phyloP scores from a whole-genome alignment of 176 grass and related monocot species.

The Eleusine indica region DNA sequence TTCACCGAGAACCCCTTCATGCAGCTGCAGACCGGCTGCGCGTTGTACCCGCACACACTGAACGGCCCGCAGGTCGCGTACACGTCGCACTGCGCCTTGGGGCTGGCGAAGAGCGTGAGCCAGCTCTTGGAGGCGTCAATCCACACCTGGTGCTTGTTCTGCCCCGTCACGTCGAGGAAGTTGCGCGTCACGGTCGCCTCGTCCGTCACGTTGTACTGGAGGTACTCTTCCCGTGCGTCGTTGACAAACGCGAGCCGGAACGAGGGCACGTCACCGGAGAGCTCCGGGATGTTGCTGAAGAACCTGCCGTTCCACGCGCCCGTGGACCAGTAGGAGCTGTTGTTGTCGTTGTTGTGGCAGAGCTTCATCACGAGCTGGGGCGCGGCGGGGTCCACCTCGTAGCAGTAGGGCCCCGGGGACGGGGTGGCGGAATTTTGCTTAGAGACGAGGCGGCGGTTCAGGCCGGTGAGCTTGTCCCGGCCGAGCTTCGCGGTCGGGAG shows the following conservation, averaged over 20 bases:
- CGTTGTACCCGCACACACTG: slow-evolving; percentile 10
- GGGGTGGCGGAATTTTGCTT: slow-evolving; percentile 20
- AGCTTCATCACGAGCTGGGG: slow-evolving; percentile 43
- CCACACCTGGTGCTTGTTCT: slow-evolving; percentile 46
- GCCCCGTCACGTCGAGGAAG: slow-evolving; percentile 32
- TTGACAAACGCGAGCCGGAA: slow-evolving; percentile 38
- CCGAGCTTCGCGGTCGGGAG: slow-evolving; percentile 53
- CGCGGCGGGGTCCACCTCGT: slow-evolving; percentile 24
- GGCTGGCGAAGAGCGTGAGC: slow-evolving; percentile 33
- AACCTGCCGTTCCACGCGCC: slow-evolving; percentile 33
- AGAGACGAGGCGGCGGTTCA: slow-evolving; percentile 30
- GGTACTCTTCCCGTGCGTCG: slow-evolving; percentile 23
- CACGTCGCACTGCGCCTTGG: slow-evolving; percentile 38
- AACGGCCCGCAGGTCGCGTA: slow-evolving; percentile 38
- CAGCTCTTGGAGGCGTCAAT: not conserved
- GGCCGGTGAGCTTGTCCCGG: slow-evolving; percentile 42
- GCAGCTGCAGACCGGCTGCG: slow-evolving; percentile 29
- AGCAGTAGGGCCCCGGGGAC: slow-evolving; percentile 43
- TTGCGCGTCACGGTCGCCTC: slow-evolving; percentile 29
- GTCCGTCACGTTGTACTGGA: slow-evolving; percentile 30
- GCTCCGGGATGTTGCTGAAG: slow-evolving; percentile 48
- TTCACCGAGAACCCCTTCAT: slow-evolving; percentile 41
- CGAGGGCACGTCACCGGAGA: not conserved
- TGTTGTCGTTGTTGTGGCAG: slow-evolving; percentile 8
- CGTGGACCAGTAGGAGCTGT: slow-evolving; percentile 30